Evolutionary conservation across 2,329 filamentous ascomycete species (phyloP), one percentile per base, ranked within the genome.

Genomic region (Trichoderma atrobrunneum): DNA sequence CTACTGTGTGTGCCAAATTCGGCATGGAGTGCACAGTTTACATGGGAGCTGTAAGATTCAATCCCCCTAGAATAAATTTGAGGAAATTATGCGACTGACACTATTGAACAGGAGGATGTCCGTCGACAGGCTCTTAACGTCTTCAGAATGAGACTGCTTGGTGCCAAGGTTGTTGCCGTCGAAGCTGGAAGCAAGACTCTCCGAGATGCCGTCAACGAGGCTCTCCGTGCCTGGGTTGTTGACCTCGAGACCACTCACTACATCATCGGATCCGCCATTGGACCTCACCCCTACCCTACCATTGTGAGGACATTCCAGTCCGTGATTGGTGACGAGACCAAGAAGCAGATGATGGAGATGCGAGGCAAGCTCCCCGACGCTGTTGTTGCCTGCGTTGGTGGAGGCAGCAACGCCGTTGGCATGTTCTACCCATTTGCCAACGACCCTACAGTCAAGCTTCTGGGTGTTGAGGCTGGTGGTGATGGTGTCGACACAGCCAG

Each of bases 341-440:
- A 96, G 86, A 84, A 91, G 77, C 95, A 98, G 84, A 95, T 99
- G 92, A 85, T 90, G 74, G 90, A 92, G 80, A 90, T 93, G 81
- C 90, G 91, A 62, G 93, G 94, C 76, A 95, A 96, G 84, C 90
- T 99, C 2, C 96, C 96, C 5, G 96, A 99, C 77, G 96, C 95
- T 1, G 95, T 99, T 26, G 94, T 99, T 18, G 96, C 96, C 11
- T 99, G 96, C 79, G 96, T 99, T 14, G 96, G 96, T 71, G 96
- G 96, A 76, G 96, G 96, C 72, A 95, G 91, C 81, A 99, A 99
- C 80, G 96, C 96, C 3, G 91, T 92, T 4, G 96, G 96, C 84
- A 99, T 98, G 95, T 99, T 99, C 86, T 97, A 95, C 83, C 96
- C 96, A 67, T 99, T 99, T 84, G 88, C 92, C 74, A 90, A 94